phyloP scores from a whole-genome alignment of 1,284 basidiomycete species.

The Lentinus polychrous region DNA sequence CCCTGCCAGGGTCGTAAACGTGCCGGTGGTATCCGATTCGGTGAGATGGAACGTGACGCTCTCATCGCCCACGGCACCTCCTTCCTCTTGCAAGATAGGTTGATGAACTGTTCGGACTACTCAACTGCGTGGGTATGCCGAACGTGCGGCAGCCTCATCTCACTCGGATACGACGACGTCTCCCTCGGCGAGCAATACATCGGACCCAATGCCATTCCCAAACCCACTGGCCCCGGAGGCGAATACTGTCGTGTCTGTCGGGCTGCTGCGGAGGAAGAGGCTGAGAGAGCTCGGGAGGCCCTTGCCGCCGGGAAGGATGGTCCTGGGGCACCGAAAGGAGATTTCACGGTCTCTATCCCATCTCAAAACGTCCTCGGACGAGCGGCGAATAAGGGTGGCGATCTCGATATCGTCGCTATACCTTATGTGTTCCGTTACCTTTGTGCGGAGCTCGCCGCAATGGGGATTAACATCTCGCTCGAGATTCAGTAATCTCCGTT shows the following conservation, averaged over 20 bases:
- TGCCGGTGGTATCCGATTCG: conserved; percentile 98
- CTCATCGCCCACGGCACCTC: conserved; percentile 97
- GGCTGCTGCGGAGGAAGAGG: conserved; percentile 56
- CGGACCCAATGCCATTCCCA: conserved; percentile 42
- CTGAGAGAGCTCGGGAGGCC: conserved; percentile 46
- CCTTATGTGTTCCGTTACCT: conserved; percentile 94
- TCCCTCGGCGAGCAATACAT: conserved; percentile 59
- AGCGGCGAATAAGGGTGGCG: conserved; percentile 53
- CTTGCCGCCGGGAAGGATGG: conserved; percentile 42
- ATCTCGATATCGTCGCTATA: conserved; percentile 90
- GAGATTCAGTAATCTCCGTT: conserved; percentile 38
- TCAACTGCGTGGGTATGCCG: conserved; percentile 98
- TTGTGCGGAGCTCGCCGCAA: conserved; percentile 78
- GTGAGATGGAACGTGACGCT: conserved; percentile 99
- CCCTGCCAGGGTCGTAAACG: conserved; percentile 87
- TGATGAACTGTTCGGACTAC: conserved; percentile 99
- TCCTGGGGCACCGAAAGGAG: conserved; percentile 29
- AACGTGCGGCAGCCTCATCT: conserved; percentile 92
- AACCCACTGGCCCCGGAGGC: conserved; percentile 61
- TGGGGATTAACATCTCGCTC: conserved; percentile 80
- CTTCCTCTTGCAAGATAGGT: conserved; percentile 93
- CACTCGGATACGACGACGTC: conserved; percentile 88
- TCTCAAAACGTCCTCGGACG: conserved; percentile 57
- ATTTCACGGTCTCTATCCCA: conserved; percentile 57
- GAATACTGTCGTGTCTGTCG: conserved; percentile 94